A percentile compares a stretch with the other conserved stretches of the same genome.
These are phyloP conservation scores for Neopestalotiopsis sp. DNA, from an alignment of 2,329 filamentous ascomycete genomes.

Conservation along the genomic window DNA sequence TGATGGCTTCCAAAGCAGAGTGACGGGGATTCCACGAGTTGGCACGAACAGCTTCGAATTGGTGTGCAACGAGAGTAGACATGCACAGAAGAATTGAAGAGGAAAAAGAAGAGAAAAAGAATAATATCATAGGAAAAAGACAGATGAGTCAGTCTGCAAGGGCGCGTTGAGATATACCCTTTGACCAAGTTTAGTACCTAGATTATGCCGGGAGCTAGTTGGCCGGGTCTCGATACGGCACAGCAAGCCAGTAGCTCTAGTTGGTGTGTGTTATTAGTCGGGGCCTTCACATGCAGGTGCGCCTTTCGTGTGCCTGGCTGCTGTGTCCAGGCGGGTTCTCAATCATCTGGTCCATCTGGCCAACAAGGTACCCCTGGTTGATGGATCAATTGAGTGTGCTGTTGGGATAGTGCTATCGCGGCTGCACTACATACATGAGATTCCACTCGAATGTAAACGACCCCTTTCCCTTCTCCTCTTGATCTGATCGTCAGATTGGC, in stretches of 20 bases:
- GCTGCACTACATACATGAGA: background rate
- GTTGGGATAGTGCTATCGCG: background rate
- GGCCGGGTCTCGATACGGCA: background rate
- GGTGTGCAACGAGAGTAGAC: background rate
- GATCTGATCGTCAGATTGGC: too few relatives aligned
- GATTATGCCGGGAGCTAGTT: background rate
- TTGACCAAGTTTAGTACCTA: too few relatives aligned
- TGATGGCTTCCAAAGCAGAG: background rate
- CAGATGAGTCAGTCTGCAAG: background rate
- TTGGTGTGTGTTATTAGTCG: too few relatives aligned
- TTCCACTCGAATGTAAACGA: too few relatives aligned
- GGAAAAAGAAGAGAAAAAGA: background rate
- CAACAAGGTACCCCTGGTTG: conserved; percentile 17
- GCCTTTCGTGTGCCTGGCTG: background rate
- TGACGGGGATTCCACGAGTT: background rate
- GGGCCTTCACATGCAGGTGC: background rate
- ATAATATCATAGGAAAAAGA: background rate
- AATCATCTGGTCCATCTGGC: background rate
- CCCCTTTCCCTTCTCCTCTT: too few relatives aligned
- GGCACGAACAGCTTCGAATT: background rate
- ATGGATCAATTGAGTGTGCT: background rate
- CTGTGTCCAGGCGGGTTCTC: conserved; percentile 15
- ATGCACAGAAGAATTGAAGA: background rate
- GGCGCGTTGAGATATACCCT: background rate
- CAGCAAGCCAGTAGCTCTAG: too few relatives aligned